phyloP scores from a whole-genome alignment of 805 yeast species.

The Clavispora phyllophila region DNA sequence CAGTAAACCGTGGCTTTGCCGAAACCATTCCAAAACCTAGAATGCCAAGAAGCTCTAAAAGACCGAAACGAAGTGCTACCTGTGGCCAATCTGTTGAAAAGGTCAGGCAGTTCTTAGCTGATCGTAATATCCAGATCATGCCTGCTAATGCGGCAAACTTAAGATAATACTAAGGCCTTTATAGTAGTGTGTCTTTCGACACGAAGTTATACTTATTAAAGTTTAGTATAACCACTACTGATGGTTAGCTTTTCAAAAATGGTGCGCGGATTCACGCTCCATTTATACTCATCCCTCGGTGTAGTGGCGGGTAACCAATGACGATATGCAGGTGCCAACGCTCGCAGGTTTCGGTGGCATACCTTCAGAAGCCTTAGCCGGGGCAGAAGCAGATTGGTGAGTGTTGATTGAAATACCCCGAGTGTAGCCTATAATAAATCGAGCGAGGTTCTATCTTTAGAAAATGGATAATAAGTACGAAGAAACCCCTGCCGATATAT shows the following conservation, averaged over 20 bases:
- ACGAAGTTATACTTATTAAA: constrained; percentile 51
- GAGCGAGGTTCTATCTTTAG: too few relatives aligned
- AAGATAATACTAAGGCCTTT: constrained; percentile 37
- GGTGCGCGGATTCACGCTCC: constrained; percentile 11
- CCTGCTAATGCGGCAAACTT: constrained; percentile 42
- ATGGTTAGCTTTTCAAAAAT: constrained; percentile 36
- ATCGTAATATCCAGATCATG: constrained; percentile 37
- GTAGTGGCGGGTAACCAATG: constrained; percentile 12
- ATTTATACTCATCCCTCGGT: constrained; percentile 6
- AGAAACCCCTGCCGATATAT: too few relatives aligned
- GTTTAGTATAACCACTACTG: constrained; percentile 82
- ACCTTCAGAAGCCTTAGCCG: neutral
- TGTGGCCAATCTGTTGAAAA: constrained; percentile 71
- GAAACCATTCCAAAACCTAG: constrained; percentile 29
- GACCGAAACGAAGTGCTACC: constrained; percentile 71
- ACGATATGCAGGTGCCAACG: constrained; percentile 2
- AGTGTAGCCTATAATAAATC: too few relatives aligned
- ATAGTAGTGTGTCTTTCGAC: constrained; percentile 28
- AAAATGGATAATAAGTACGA: too few relatives aligned
- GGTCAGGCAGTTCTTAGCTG: constrained; percentile 74
- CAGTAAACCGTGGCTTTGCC: constrained; percentile 19
- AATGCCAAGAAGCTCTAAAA: constrained; percentile 49
- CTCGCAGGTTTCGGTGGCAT: constrained; percentile 3
- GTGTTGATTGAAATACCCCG: too few relatives aligned
- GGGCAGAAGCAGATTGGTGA: neutral